Evolutionary conservation across 805 yeast species (phyloP), one percentile per base, ranked within the genome.

Genomic region (Saturnispora quitensis): DNA sequence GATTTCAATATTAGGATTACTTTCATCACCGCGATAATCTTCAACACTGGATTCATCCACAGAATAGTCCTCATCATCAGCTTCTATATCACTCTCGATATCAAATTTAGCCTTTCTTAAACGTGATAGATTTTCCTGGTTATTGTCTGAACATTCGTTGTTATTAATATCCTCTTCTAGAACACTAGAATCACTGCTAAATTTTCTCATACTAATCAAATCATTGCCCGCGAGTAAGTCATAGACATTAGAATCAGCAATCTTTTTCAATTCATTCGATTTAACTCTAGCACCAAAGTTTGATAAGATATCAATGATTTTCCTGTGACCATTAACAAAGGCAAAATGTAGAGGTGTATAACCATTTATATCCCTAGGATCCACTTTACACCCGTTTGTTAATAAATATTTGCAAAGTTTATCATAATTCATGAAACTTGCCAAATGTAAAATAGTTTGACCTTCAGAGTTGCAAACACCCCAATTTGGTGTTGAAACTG

Each of bases 291-390:
- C 28, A 15, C 47, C 48, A 62, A 84, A 82, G 36, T 75, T 81
- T 42, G 83, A 63, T 56, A 87, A 73, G 43, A 83, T 61, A 43
- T 76, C 74, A 55, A 87, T 84, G 40, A 84, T 73, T 45, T 77
- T 82, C 48, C 86, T 71, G 61, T 85, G 77, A 33, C 96, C 96
- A 57, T 75, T 73, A 58, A 90, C 65, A 33, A 89, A 78, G 0
- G 97, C 96, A 62, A 86, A 82, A 65, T 90, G 96, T 52, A 93
- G 71, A 4, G 99, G 96, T 0, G 97, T 84, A 55, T 79, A 78
- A 1, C 96, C 97, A 62, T 83, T 86, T 43, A 76, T 73, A 65
- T 93, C 99, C 60, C 77, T 79, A 45, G 75, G 72, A 65, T 88
- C 90, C 43, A 84, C 74, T 60, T 84, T 78, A 62, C 81, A 77